Conservation (phyloP, 1,284 basidiomycete genomes). For the Ustanciosporium gigantosporum region DNA sequence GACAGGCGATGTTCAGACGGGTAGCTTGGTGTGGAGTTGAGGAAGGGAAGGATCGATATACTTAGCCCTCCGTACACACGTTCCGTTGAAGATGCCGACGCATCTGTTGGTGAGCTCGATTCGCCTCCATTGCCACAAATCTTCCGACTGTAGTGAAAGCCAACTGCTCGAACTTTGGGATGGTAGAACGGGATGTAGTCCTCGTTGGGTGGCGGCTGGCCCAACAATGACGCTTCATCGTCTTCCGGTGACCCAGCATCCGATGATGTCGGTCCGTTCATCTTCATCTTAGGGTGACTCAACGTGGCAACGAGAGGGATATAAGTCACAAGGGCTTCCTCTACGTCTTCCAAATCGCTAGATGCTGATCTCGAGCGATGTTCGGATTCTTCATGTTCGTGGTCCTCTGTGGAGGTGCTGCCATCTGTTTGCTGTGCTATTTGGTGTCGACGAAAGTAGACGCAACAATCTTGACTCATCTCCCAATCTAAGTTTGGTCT, state of each 20-base stretch:
- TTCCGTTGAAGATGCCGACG: not conserved
- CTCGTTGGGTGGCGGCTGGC: constrained; percentile 4
- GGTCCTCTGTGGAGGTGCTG: not conserved
- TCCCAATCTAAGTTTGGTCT: constrained; percentile 32
- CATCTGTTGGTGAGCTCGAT: not conserved
- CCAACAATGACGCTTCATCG: not conserved
- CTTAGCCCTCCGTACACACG: constrained; percentile 55
- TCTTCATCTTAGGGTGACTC: constrained; percentile 12
- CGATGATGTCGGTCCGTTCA: no score
- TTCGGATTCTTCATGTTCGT: not conserved
- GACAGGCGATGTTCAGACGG: constrained; percentile 68
- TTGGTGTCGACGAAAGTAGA: constrained; percentile 2
- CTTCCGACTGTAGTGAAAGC: constrained; percentile 35
- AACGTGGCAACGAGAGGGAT: constrained; percentile 17
- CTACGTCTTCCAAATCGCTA: constrained; percentile 4
- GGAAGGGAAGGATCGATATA: constrained; percentile 66
- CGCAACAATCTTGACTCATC: constrained; percentile 38
- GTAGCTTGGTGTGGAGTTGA: constrained; percentile 1
- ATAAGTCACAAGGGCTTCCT: constrained; percentile 30
- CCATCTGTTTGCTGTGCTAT: no score
- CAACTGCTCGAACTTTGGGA: constrained; percentile 51
- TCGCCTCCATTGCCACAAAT: not conserved
- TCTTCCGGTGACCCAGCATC: no score
- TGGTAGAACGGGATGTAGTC: constrained; percentile 55
- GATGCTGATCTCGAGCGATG: not conserved